Evolutionary conservation across 75 land plant species (phyloP).

Genomic region (Sequoia sempervirens): DNA sequence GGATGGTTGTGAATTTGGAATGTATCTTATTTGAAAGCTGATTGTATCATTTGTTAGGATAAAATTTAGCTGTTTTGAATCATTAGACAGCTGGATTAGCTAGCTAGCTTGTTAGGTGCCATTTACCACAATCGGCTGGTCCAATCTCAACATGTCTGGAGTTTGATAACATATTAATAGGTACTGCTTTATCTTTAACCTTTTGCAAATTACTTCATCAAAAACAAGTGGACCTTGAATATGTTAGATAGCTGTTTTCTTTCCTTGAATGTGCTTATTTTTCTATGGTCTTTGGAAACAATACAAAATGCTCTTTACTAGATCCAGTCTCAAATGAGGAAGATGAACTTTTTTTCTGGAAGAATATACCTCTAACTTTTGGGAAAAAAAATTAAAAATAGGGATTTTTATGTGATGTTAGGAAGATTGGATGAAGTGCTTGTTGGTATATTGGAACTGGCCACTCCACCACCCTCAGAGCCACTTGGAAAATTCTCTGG

Average conservation of each 20-base stretch:
- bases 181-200: neutral
- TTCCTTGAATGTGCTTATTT: neutral
- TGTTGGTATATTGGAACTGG: too few relatives aligned
- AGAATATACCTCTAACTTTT: neutral
- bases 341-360: neutral
- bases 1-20: neutral
- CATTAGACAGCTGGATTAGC: neutral
- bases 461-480: too few relatives aligned
- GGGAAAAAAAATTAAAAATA: too few relatives aligned
- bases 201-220: neutral
- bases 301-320: neutral
- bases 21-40: neutral
- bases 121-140: neutral
- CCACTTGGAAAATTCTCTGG: too few relatives aligned
- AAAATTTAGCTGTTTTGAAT: neutral
- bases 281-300: neutral
- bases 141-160: neutral
- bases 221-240: neutral
- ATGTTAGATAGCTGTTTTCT: neutral
- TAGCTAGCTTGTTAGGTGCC: neutral
- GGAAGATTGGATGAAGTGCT: too few relatives aligned
- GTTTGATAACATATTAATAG: neutral
- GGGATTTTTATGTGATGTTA: too few relatives aligned
- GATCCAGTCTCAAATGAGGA: neutral
- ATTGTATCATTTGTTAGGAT: neutral